A percentile compares a stretch with the other conserved stretches of the same genome.
Evolutionary conservation across 768 basidiomycete species (phyloP).

Genomic region (Boletus coccyginus): DNA sequence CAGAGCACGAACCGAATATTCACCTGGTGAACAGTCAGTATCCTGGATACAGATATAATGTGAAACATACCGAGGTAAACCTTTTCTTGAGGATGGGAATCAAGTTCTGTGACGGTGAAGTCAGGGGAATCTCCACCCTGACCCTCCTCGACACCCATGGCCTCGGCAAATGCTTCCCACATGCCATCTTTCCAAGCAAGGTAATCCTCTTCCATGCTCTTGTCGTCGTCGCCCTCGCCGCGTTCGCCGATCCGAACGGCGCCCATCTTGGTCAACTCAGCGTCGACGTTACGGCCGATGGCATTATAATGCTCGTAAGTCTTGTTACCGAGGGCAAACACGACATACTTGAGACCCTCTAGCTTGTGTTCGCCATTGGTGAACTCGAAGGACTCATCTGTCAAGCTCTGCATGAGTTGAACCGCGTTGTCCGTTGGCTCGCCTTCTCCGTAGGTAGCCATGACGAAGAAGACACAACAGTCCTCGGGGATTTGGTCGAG

Average conservation of each 20-base stretch:
- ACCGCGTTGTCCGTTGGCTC: slow-evolving; percentile 99
- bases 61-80: slow-evolving; percentile 80
- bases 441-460: slow-evolving; percentile 99
- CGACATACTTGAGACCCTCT: slow-evolving; percentile 87
- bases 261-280: slow-evolving; percentile 72
- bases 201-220: slow-evolving; percentile 99
- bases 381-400: slow-evolving; percentile 86
- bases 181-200: slow-evolving; percentile 98
- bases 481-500: slow-evolving; percentile 89
- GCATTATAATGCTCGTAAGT: slow-evolving; percentile 97
- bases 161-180: slow-evolving; percentile 87
- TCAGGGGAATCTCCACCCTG: slow-evolving; percentile 94
- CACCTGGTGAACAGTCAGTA: slow-evolving; percentile 48
- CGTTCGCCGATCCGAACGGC: slow-evolving; percentile 81
- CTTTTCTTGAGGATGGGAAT: slow-evolving; percentile 75
- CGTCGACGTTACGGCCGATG: slow-evolving; percentile 79
- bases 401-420: slow-evolving; percentile 87
- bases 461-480: slow-evolving; percentile 86
- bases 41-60: not conserved
- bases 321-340: slow-evolving; percentile 90
- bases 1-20: slow-evolving; percentile 92
- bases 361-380: slow-evolving; percentile 73
- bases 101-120: slow-evolving; percentile 86
- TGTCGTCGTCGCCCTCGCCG: slow-evolving; percentile 98
- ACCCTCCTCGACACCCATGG: slow-evolving; percentile 90